phyloP scores from a whole-genome alignment of 176 grass and related monocot genomes.

The Zoysia japonica region DNA sequence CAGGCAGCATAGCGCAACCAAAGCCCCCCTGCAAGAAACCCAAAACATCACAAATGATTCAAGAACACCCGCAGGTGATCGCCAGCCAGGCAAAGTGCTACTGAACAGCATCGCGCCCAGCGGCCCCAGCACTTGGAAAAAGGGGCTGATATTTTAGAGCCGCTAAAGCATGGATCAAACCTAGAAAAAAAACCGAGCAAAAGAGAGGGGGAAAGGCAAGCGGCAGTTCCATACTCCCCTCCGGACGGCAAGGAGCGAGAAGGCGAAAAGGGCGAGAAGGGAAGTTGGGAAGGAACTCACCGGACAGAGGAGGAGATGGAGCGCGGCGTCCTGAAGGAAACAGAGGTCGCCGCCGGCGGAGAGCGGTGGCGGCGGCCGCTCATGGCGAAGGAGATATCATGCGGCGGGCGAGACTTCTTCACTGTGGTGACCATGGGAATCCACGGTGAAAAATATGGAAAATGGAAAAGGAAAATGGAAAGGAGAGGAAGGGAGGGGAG shows the following conservation, averaged over 20 bases:
- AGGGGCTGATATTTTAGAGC: neutral
- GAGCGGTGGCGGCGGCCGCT: constrained; percentile 37
- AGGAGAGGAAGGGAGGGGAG: constrained; percentile 21
- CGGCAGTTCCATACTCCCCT: constrained; percentile 26
- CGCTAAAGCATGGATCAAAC: constrained; percentile 33
- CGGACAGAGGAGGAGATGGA: constrained; percentile 19
- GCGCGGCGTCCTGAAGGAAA: neutral
- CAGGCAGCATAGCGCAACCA: constrained; percentile 40
- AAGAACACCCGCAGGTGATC: constrained; percentile 37
- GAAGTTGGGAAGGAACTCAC: constrained; percentile 29
- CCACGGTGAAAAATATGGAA: constrained; percentile 31
- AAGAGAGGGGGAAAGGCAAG: neutral
- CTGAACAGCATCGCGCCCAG: constrained; percentile 25
- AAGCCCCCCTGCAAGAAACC: constrained; percentile 39
- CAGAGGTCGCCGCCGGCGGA: constrained; percentile 15
- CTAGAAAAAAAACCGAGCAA: neutral
- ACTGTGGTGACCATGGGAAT: constrained; percentile 63
- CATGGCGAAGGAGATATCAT: constrained; percentile 46
- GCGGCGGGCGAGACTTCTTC: constrained; percentile 48
- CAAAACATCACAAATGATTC: constrained; percentile 19
- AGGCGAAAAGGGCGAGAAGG: neutral
- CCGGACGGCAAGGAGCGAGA: constrained; percentile 16
- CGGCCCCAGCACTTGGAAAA: neutral
- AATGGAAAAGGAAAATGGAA: neutral
- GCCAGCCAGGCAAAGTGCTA: constrained; percentile 28